These are phyloP conservation scores for Chrysochromulina parva DNA, from an alignment of 78 protist genomes.

Conservation along the genomic window DNA sequence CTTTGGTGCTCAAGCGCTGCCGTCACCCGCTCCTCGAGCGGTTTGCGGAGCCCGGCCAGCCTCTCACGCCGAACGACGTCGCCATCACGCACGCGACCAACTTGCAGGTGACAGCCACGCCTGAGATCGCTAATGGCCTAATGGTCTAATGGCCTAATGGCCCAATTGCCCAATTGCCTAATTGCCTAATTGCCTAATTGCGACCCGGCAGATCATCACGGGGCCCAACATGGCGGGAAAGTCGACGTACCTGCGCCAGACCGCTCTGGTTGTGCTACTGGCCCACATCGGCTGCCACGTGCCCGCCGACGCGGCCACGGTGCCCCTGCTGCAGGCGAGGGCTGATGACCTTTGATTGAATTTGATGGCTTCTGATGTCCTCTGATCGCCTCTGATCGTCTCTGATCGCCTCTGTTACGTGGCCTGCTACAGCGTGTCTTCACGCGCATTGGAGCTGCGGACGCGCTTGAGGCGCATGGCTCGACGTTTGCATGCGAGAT, in stretches of 20 bases:
- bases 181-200: too few species aligned
- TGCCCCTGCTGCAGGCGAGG: conserved; percentile 23
- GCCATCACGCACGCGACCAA: not conserved
- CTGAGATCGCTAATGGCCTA: too few species aligned
- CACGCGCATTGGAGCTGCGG: conserved; percentile 49
- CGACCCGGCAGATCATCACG: conserved; percentile 3
- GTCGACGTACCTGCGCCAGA: conserved; percentile 46
- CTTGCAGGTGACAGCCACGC: not conserved
- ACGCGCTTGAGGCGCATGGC: conserved; percentile 37
- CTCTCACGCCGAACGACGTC: not conserved
- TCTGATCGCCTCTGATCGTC: too few species aligned
- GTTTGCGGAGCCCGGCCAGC: too few species aligned
- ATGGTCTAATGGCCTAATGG: too few species aligned
- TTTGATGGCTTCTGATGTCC: too few species aligned
- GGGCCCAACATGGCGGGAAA: conserved; percentile 76
- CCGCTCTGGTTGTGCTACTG: conserved; percentile 27
- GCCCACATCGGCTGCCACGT: conserved; percentile 66
- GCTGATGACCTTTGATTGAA: too few species aligned
- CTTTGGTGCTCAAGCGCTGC: not conserved
- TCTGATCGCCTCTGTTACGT: too few species aligned
- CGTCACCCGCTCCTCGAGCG: conserved; percentile 32
- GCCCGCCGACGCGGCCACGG: conserved; percentile 48
- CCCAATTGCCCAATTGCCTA: too few species aligned
- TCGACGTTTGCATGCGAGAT: conserved; percentile 64
- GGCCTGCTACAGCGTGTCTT: conserved; percentile 15